Evolutionary conservation across 1,139 yeast species (phyloP).

Genomic region (Protomyces arabidopsidicola): DNA sequence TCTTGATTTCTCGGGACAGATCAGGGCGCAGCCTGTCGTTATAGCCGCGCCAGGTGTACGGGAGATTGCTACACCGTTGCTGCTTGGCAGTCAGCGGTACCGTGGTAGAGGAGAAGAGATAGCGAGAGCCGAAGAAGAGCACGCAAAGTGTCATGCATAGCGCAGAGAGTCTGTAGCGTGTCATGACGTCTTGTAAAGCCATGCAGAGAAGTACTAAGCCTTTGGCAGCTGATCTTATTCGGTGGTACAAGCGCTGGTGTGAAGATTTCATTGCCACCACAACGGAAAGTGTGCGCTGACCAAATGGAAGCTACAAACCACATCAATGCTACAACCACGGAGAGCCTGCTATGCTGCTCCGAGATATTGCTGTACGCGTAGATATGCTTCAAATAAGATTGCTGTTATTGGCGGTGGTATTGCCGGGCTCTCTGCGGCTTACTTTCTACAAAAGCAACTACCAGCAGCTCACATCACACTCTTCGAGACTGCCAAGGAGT

Average conservation of each 20-base stretch:
- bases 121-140: background rate
- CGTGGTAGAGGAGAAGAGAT: background rate
- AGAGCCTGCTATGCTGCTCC: background rate
- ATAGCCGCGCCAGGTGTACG: slow-evolving; percentile 15
- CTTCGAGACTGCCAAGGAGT: slow-evolving; percentile 51
- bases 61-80: background rate
- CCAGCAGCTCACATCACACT: slow-evolving; percentile 60
- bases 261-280: no score
- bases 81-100: slow-evolving; percentile 5
- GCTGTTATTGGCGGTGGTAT: slow-evolving; percentile 65
- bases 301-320: no score
- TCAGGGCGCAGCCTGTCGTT: slow-evolving; percentile 12
- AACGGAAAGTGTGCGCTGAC: no score
- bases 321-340: background rate
- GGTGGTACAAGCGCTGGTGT: no score
- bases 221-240: background rate
- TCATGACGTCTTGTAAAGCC: background rate
- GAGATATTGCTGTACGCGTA: background rate
- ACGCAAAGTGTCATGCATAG: background rate
- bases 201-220: background rate
- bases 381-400: background rate
- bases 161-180: background rate
- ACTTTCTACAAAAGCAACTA: slow-evolving; percentile 61
- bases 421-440: slow-evolving; percentile 76
- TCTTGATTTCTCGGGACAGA: slow-evolving; percentile 1